Conservation (phyloP, 768 basidiomycete species). For the Termitomyces sp. region DNA sequence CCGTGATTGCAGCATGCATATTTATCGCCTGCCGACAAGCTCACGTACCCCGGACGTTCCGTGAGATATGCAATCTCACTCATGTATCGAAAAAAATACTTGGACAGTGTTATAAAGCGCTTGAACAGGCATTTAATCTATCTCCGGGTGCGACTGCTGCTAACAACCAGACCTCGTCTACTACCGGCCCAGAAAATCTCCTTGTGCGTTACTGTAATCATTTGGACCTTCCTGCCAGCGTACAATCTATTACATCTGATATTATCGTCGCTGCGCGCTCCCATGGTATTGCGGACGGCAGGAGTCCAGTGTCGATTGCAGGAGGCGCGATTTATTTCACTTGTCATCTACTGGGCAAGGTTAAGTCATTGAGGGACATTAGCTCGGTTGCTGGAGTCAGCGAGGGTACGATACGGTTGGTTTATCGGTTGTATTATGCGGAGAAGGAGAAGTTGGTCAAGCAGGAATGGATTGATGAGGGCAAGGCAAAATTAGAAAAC, state of each 20-base stretch:
- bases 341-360: constrained; percentile 70
- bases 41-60: constrained; percentile 92
- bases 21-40: constrained; percentile 96
- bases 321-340: constrained; percentile 95
- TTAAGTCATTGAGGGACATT: constrained; percentile 80
- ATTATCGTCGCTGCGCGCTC: constrained; percentile 78
- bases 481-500: constrained; percentile 54
- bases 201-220: constrained; percentile 94
- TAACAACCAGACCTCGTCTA: constrained; percentile 38
- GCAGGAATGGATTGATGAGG: constrained; percentile 80
- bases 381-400: constrained; percentile 89
- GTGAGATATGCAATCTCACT: constrained; percentile 91
- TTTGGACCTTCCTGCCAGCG: constrained; percentile 75
- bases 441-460: constrained; percentile 78
- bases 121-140: constrained; percentile 86
- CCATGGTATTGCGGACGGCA: constrained; percentile 86
- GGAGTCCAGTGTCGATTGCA: constrained; percentile 98
- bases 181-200: constrained; percentile 76
- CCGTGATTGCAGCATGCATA: constrained; percentile 95
- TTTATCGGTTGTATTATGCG: constrained; percentile 73
- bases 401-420: constrained; percentile 91
- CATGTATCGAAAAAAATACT: constrained; percentile 93
- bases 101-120: constrained; percentile 88
- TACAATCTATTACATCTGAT: constrained; percentile 80
- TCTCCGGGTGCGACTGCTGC: constrained; percentile 69